These are phyloP conservation scores for Gossypium gossypioides DNA, from an alignment of 441 rosid genomes.

Conservation along the genomic window DNA sequence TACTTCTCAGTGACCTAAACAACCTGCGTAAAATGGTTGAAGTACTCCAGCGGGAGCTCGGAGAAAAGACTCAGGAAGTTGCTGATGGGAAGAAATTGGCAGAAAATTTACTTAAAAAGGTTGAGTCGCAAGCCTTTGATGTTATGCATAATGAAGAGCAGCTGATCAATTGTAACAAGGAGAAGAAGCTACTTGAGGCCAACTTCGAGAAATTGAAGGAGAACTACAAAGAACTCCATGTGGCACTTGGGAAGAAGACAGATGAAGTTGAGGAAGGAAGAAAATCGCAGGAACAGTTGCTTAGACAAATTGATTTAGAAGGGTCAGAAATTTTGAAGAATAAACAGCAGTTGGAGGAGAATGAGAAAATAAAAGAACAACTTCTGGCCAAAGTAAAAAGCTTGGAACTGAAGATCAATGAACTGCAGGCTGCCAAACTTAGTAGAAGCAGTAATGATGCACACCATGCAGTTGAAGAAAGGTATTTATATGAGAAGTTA, in stretches of 20 bases:
- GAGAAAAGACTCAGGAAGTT: slow-evolving; percentile 24
- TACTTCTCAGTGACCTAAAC: slow-evolving; percentile 38
- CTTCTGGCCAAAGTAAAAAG: slow-evolving; percentile 26
- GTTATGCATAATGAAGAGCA: slow-evolving; percentile 22
- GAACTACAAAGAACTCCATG: slow-evolving; percentile 30
- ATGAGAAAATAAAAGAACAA: slow-evolving; percentile 30
- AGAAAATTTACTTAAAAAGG: slow-evolving; percentile 25
- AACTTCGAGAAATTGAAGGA: slow-evolving; percentile 37
- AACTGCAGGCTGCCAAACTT: slow-evolving; percentile 22
- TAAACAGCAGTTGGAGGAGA: slow-evolving; percentile 30
- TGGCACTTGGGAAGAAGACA: slow-evolving; percentile 27
- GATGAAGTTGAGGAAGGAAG: slow-evolving; percentile 36
- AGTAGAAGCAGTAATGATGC: slow-evolving; percentile 15
- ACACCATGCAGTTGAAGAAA: slow-evolving; percentile 18
- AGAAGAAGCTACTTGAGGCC: slow-evolving; percentile 26
- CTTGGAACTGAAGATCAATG: slow-evolving; percentile 31
- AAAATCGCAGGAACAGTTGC: slow-evolving; percentile 27
- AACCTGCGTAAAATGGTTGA: slow-evolving; percentile 29
- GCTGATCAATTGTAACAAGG: slow-evolving; percentile 24
- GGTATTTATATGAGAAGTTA: slow-evolving; percentile 25
- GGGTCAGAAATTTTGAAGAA: slow-evolving; percentile 25
- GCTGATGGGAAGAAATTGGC: slow-evolving; percentile 30
- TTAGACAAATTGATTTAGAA: slow-evolving; percentile 29
- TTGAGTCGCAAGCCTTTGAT: slow-evolving; percentile 24
- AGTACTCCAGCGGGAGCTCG: slow-evolving; percentile 32